These are phyloP conservation scores for Zasmidium angulare DNA, from an alignment of 2,329 filamentous ascomycete genomes.

Conservation along the genomic window DNA sequence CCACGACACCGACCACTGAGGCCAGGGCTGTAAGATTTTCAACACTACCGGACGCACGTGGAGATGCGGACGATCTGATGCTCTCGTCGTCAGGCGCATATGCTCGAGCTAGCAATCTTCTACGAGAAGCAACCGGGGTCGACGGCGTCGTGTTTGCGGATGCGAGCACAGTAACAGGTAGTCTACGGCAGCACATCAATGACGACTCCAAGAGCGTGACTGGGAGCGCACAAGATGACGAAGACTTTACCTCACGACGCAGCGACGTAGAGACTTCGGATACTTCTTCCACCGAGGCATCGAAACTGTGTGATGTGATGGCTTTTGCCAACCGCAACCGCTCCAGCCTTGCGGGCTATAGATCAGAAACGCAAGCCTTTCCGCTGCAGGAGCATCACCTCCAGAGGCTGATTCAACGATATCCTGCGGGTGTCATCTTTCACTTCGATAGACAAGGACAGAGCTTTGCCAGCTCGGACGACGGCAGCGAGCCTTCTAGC, in stretches of 20 bases:
- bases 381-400: background rate
- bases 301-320: background rate
- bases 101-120: conserved; percentile 21
- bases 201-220: background rate
- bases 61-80: background rate
- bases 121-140: conserved; percentile 47
- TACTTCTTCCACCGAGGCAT: background rate
- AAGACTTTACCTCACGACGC: background rate
- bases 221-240: no score
- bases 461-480: conserved; percentile 18
- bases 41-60: background rate
- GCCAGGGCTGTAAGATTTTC: background rate
- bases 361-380: no score
- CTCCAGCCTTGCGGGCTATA: no score
- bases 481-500: background rate
- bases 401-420: conserved; percentile 4
- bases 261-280: background rate
- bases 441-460: background rate
- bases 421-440: conserved; percentile 10
- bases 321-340: no score
- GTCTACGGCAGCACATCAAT: background rate
- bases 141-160: conserved; percentile 49
- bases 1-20: no score
- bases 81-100: conserved; percentile 35
- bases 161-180: conserved; percentile 12